A percentile compares a stretch with the other conserved stretches of the same genome.
These are phyloP conservation scores for Lichtheimia ornata DNA, from an alignment of 371 early-diverging fungal genomes.

Conservation along the genomic window DNA sequence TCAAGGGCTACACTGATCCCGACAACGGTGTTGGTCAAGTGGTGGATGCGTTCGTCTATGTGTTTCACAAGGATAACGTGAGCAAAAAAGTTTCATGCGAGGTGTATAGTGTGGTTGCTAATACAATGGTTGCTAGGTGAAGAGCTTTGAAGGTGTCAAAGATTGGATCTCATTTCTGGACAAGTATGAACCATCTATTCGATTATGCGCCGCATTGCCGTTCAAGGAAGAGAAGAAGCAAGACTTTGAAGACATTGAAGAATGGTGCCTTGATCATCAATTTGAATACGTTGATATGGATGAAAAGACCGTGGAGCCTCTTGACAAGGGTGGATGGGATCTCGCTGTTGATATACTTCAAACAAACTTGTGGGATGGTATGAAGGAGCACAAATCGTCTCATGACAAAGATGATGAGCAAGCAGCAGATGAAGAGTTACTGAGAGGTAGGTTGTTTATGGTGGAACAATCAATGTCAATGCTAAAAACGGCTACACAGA, in stretches of 20 bases:
- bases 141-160: conserved; percentile 56
- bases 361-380: conserved; percentile 76
- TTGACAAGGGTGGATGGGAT: conserved; percentile 42
- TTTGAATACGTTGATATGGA: conserved; percentile 69
- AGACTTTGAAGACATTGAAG: conserved; percentile 17
- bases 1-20: conserved; percentile 45
- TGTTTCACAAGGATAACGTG: conserved; percentile 60
- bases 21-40: conserved; percentile 56
- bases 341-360: conserved; percentile 64
- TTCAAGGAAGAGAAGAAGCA: conserved; percentile 17
- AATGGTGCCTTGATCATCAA: conserved; percentile 63
- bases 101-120: conserved; percentile 5
- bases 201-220: conserved; percentile 52
- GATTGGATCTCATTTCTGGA: conserved; percentile 60
- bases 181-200: conserved; percentile 55
- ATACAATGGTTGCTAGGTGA: conserved; percentile 28
- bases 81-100: background rate
- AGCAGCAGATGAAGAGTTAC: background rate
- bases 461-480: no score
- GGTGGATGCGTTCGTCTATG: conserved; percentile 69
- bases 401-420: background rate
- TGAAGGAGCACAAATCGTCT: conserved; percentile 28
- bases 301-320: conserved; percentile 25
- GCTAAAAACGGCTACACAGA: conserved; percentile 1
- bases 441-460: conserved; percentile 5